Base-by-base conservation (phyloP, 257 asterid species). In the Rhazya stricta region DNA sequence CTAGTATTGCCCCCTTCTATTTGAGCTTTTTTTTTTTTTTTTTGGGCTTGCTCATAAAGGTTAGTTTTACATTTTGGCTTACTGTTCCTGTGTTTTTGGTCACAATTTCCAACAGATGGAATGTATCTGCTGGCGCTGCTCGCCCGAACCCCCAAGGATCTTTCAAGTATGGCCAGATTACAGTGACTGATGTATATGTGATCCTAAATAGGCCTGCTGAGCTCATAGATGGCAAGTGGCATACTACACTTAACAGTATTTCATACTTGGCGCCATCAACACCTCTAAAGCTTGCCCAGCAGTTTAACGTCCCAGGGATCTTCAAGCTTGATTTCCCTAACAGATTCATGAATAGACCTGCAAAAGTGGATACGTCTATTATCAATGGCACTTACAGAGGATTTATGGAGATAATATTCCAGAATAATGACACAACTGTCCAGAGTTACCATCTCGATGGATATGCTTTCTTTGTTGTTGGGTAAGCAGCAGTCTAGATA, bases 111-210 rank as follows among this genome's bases (percentile, higher is more conserved):
- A 75, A 51, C 79, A 93, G 98, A 83, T 86, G 86, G 96, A 93
- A 93, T 72, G 86, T 88, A 71, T 85, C 98, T 69, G 90, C 98
- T 85, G 89, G 97, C 60, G 98, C 97, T 66, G 98, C 98, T 57
- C 95, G 98, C 16, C 98, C 98, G 25, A 93, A 93, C 72, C 98
- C 98, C 37, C 98, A 93, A 81, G 98, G 98, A 72, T 93, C 98
- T 53, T 93, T 93, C 83, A 89, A 76, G 81, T 93, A 93, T 74
- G 98, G 98, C 61, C 79, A 93, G 57, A 93, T 93, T 69, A 88
- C 96, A 8, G 98, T 93, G 69, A 93, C 98, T 53, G 97, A 93
- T 76, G 91, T 91, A 67, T 93, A 87, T 81, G 86, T 93, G 62
- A 84, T 91, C 75, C 87, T 82, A 50, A 93, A 88, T 86, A 84